Conservation (phyloP, 768 basidiomycete genomes). For the Russula virescens region DNA sequence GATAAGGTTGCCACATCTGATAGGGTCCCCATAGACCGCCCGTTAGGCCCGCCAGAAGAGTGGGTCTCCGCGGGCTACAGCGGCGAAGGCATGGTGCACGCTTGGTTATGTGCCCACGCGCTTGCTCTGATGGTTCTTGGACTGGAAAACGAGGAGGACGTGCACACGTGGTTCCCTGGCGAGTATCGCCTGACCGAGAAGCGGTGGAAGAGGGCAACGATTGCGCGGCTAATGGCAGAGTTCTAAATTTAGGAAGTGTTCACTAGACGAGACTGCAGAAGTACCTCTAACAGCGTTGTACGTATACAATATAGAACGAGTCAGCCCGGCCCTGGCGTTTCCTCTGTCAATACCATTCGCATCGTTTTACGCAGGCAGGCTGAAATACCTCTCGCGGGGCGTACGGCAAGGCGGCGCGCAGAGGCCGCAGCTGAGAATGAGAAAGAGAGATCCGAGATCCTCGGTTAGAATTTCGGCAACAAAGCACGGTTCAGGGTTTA, state of each 20-base stretch:
- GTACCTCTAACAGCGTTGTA: neutral
- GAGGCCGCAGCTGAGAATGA: neutral
- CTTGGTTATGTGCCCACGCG: constrained; percentile 57
- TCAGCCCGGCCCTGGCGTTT: neutral
- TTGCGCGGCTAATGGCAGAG: constrained; percentile 33
- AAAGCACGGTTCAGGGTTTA: neutral
- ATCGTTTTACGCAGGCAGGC: neutral
- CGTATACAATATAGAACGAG: neutral
- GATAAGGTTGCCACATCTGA: neutral
- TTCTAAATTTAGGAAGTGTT: constrained; percentile 13
- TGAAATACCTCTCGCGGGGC: neutral
- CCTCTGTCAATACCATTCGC: too few relatives aligned
- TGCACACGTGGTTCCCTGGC: constrained; percentile 45
- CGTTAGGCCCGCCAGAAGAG: constrained; percentile 44
- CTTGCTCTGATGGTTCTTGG: constrained; percentile 56
- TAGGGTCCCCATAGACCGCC: neutral
- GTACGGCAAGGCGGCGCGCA: neutral
- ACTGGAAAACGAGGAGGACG: constrained; percentile 31
- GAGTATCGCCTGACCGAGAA: constrained; percentile 42
- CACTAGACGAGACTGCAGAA: neutral
- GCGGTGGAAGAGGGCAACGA: constrained; percentile 42
- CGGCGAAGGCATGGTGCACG: constrained; percentile 71
- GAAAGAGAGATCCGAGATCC: neutral
- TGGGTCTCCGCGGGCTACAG: constrained; percentile 69
- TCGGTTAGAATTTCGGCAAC: neutral